Percentiles rank a stretch among this genome's conserved stretches.
Conservation (phyloP, 768 basidiomycete genomes). For the Lactifluus subvellereus region DNA sequence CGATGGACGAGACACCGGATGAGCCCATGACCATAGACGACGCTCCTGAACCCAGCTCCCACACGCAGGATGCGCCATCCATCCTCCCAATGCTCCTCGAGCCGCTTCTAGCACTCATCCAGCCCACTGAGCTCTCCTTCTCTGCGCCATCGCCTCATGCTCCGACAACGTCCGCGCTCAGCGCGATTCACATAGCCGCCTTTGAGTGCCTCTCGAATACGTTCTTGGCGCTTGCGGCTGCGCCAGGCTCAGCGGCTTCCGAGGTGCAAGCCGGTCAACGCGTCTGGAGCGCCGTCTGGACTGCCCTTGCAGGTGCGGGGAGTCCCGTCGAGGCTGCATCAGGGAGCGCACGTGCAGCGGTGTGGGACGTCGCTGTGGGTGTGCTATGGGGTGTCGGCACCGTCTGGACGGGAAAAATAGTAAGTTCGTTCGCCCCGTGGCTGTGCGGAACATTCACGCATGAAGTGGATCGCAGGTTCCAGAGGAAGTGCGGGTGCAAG, state of each 20-base stretch:
- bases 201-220: slow-evolving; percentile 90
- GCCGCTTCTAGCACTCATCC: slow-evolving; percentile 62
- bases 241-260: slow-evolving; percentile 37
- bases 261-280: slow-evolving; percentile 45
- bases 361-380: slow-evolving; percentile 77
- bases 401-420: slow-evolving; percentile 64
- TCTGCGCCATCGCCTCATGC: slow-evolving; percentile 72
- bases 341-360: slow-evolving; percentile 55
- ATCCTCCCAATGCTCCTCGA: slow-evolving; percentile 59
- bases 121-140: slow-evolving; percentile 78
- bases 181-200: slow-evolving; percentile 77
- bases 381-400: slow-evolving; percentile 85
- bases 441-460: background rate
- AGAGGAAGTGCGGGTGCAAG: slow-evolving; percentile 51
- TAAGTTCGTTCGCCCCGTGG: slow-evolving; percentile 28
- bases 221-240: slow-evolving; percentile 63
- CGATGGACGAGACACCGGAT: slow-evolving; percentile 32
- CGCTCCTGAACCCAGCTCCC: slow-evolving; percentile 3
- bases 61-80: slow-evolving; percentile 32
- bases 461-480: slow-evolving; percentile 39
- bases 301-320: slow-evolving; percentile 52
- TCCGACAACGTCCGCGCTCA: slow-evolving; percentile 81
- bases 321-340: slow-evolving; percentile 54
- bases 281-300: slow-evolving; percentile 67
- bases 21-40: slow-evolving; percentile 28